Base-by-base conservation (phyloP, 2,329 filamentous ascomycete species). In the Fusarium sp. region DNA sequence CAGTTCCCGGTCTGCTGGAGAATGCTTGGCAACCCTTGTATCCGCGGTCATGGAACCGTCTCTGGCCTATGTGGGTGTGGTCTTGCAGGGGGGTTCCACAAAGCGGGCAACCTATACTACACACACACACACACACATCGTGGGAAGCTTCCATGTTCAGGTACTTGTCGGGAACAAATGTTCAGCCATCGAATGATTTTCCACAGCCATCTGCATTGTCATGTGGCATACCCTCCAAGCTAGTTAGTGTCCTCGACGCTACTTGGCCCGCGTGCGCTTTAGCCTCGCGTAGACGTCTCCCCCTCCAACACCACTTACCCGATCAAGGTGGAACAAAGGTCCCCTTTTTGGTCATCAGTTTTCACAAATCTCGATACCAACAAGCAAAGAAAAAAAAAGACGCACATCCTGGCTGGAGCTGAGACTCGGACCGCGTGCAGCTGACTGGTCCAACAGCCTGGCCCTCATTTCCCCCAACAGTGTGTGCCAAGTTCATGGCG, bases 401-500 rank as follows among this genome's bases (percentile, higher is more conserved):
- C 72, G 72, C 72, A 69, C 22, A 37, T 58, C 57, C 45, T 37
- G 61, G 64, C 18, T 20, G 54, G 50, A 62, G 61, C 60, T 74
- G 50, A 65, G 64, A 54, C 71, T 64, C n/a, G 35, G 45, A 41
- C 27, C 45, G 29, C 39, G 29, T 27, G 52, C 72, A 75, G 69
- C 62, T 75, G 63, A 73, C 72, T 64, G 62, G 72, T 54, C 59
- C 41, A 35, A 33, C 16, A 14, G 14, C 66, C 70, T 54, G 69
- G 57, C 18, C 37, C 37, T 41, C 37, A n/a, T 41, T 43, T 43
- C 41, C 37, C 39, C 43, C 22, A 48, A 24, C 22, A 10, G 41
- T 63, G 58, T 56, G 39, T 72, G 72, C 72, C 72, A 67, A 67
- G 72, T 54, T 41, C 41, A 73, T 73, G 60, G 64, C 68, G 71